Percentiles rank a stretch among this genome's conserved stretches.
Evolutionary conservation across 2,329 filamentous ascomycete species (phyloP).

Genomic region (Trichoderma hamatum): DNA sequence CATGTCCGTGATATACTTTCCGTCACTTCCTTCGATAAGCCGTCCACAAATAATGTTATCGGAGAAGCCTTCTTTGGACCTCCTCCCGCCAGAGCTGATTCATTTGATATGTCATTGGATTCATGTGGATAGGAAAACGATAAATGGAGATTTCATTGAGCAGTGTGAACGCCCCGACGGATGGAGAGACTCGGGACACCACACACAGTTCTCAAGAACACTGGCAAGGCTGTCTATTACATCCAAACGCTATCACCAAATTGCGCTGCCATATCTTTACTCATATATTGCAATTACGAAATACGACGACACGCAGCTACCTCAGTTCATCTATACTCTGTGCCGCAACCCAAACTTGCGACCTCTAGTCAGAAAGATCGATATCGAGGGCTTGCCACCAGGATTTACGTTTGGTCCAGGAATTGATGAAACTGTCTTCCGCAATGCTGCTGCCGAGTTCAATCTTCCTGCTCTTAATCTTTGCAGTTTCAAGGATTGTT

Average conservation of each 20-base stretch:
- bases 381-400: neutral
- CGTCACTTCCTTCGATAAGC: neutral
- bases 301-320: neutral
- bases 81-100: neutral
- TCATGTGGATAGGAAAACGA: neutral
- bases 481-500: neutral
- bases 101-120: conserved; percentile 3
- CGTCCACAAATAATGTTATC: neutral
- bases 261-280: conserved; percentile 1
- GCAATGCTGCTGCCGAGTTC: neutral
- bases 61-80: neutral
- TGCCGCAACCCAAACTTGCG: neutral
- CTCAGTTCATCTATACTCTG: neutral
- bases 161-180: neutral
- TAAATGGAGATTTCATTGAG: neutral
- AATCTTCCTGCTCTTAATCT: neutral
- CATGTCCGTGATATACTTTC: neutral
- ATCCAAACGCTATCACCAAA: conserved; percentile 5
- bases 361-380: neutral
- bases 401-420: neutral
- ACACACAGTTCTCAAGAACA: conserved; percentile 25
- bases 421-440: neutral
- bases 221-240: neutral
- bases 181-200: neutral
- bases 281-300: neutral